A percentile compares a stretch with the other conserved stretches of the same genome.
These are phyloP conservation scores for Taiwanofungus camphoratus DNA, from an alignment of 1,284 basidiomycete species.

Conservation along the genomic window DNA sequence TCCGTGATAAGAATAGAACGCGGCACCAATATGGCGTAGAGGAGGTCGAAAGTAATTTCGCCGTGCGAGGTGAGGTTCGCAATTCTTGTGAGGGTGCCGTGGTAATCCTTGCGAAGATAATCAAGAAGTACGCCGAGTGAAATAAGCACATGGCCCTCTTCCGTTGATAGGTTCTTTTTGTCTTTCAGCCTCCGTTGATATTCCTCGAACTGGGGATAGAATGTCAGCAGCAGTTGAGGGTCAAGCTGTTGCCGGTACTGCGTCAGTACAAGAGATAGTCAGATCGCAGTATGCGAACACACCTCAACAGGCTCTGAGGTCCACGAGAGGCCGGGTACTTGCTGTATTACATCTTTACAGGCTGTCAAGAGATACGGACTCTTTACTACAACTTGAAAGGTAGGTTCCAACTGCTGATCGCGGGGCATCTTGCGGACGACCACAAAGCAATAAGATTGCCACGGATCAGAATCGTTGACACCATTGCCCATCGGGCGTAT, in stretches of 20 bases:
- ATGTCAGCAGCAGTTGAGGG: conserved; percentile 46
- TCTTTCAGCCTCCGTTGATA: conserved; percentile 36
- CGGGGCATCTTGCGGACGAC: conserved; percentile 43
- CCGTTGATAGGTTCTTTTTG: conserved; percentile 28
- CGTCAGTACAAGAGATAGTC: background rate
- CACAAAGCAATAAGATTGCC: conserved; percentile 51
- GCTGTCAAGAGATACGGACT: conserved; percentile 49
- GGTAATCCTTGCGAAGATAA: conserved; percentile 43
- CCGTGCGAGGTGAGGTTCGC: conserved; percentile 40
- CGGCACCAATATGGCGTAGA: conserved; percentile 49
- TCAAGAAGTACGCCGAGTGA: conserved; percentile 41
- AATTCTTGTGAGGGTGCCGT: conserved; percentile 38
- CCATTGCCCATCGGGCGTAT: conserved; percentile 23
- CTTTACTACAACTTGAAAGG: conserved; percentile 49
- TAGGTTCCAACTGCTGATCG: conserved; percentile 28
- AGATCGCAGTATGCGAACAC: conserved; percentile 1
- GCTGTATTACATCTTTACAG: conserved; percentile 47
- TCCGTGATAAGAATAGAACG: conserved; percentile 40
- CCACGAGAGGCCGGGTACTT: conserved; percentile 53
- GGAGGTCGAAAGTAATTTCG: conserved; percentile 50
- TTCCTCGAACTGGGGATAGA: conserved; percentile 38
- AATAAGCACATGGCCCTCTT: conserved; percentile 35
- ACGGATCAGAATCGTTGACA: conserved; percentile 37
- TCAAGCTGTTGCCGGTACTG: conserved; percentile 37
- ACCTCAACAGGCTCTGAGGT: conserved; percentile 47